phyloP scores from a whole-genome alignment of 2,329 filamentous ascomycete genomes.

The Capronia americana region DNA sequence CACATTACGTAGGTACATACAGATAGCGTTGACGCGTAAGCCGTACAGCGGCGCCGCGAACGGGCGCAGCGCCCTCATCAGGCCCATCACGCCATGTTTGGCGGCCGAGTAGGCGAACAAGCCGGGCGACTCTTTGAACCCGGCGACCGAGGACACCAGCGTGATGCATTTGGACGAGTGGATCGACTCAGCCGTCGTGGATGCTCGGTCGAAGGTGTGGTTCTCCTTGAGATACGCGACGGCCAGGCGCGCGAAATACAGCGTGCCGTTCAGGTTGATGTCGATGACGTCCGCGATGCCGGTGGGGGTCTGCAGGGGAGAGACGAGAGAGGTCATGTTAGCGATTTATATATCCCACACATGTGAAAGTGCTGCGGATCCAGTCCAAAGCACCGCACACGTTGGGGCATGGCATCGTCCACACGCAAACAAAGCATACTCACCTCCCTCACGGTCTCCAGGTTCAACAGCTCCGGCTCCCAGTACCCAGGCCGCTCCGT shows the following conservation, averaged over 20 bases:
- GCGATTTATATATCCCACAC: background rate
- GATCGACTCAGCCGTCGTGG: slow-evolving; percentile 27
- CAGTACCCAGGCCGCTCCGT: slow-evolving; percentile 45
- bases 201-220: slow-evolving; percentile 25
- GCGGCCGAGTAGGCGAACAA: slow-evolving; percentile 56
- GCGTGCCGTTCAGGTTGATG: slow-evolving; percentile 48
- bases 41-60: slow-evolving; percentile 47
- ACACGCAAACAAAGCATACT: background rate
- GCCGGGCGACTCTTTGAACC: slow-evolving; percentile 58
- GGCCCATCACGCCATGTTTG: slow-evolving; percentile 59
- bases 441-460: slow-evolving; percentile 34
- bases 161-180: slow-evolving; percentile 48
- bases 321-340: background rate
- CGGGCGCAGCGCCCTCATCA: slow-evolving; percentile 55
- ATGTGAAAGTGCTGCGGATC: too few species aligned
- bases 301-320: slow-evolving; percentile 25
- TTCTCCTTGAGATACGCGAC: slow-evolving; percentile 54
- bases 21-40: slow-evolving; percentile 54
- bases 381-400: background rate
- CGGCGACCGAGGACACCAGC: slow-evolving; percentile 55
- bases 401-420: background rate
- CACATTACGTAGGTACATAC: too few species aligned
- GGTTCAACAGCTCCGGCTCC: slow-evolving; percentile 34
- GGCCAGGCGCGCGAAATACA: slow-evolving; percentile 59
- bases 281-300: slow-evolving; percentile 41